Evolutionary conservation across 768 basidiomycete species (phyloP).

Genomic region (Boletus huronensis): DNA sequence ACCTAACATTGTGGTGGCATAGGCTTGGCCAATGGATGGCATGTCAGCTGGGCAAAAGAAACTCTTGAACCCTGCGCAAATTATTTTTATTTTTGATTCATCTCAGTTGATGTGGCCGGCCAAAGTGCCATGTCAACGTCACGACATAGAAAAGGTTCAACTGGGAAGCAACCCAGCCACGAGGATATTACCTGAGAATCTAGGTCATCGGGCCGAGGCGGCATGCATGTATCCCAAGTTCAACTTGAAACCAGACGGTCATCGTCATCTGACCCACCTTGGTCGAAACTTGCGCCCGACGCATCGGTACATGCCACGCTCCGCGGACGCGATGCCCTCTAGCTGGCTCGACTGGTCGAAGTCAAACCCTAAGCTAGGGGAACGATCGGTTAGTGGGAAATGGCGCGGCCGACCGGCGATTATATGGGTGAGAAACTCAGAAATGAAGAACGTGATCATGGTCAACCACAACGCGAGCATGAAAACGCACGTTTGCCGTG

Average conservation of each 20-base stretch:
- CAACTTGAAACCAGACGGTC: not conserved
- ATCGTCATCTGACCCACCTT: not conserved
- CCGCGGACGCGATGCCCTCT: not conserved
- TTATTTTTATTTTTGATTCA: not conserved
- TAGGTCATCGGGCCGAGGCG: not conserved
- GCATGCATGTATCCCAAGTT: not conserved
- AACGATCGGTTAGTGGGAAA: not conserved
- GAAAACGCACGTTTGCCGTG: slow-evolving; percentile 1
- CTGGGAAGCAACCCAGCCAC: not conserved
- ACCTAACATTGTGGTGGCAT: not conserved
- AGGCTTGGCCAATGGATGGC: not conserved
- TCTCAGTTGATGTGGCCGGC: not conserved
- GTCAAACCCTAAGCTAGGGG: not conserved
- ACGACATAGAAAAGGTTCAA: not conserved
- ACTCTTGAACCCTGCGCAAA: not conserved
- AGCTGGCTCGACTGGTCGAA: not conserved
- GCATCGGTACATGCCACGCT: not conserved
- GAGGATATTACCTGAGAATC: not conserved
- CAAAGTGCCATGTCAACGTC: not conserved
- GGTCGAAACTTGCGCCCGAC: not conserved
- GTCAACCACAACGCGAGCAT: not conserved
- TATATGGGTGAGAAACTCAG: not conserved
- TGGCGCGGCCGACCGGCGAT: not conserved
- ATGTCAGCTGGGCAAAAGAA: not conserved
- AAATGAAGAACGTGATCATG: not conserved